These are phyloP conservation scores for Trichoderma gracile DNA, from an alignment of 2,329 filamentous ascomycete species.

Conservation along the genomic window DNA sequence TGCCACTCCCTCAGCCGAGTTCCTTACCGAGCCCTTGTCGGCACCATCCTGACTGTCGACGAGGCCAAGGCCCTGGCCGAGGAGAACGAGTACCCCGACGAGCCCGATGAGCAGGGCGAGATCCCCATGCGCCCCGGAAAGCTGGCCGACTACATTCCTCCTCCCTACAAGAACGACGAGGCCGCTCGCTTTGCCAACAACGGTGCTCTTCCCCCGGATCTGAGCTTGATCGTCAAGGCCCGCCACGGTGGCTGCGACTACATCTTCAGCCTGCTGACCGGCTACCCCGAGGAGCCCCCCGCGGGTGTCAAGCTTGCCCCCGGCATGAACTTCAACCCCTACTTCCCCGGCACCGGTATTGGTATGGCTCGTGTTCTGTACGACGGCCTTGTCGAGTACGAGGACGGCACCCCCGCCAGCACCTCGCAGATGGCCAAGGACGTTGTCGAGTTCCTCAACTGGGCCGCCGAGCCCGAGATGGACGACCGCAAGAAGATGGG, in stretches of 20 bases:
- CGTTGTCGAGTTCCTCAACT: conserved; percentile 98
- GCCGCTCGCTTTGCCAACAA: conserved; percentile 97
- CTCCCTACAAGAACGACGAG: conserved; percentile 98
- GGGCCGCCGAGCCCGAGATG: conserved; percentile 98
- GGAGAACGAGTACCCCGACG: conserved; percentile 97
- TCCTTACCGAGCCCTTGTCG: conserved; percentile 89
- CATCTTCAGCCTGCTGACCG: conserved; percentile 95
- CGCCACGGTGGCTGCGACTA: conserved; percentile 98
- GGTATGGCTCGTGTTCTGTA: conserved; percentile 98
- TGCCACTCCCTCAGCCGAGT: conserved; percentile 97
- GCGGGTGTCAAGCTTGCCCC: conserved; percentile 81
- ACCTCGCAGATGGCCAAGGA: conserved; percentile 99
- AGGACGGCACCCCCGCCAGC: conserved; percentile 90
- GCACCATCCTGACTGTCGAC: conserved; percentile 89
- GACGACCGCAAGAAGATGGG: conserved; percentile 99
- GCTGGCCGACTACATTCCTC: conserved; percentile 93
- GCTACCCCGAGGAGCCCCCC: conserved; percentile 94
- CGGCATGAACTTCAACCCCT: conserved; percentile 99
- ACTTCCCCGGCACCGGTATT: conserved; percentile 98
- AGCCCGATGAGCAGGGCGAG: conserved; percentile 96
- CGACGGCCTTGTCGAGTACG: conserved; percentile 96
- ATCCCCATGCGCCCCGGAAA: conserved; percentile 99
- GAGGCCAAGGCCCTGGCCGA: conserved; percentile 97
- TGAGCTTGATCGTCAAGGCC: conserved; percentile 96
- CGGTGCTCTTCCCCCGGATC: conserved; percentile 94